Conservation (phyloP, 2,329 filamentous ascomycete genomes). For the Aspergillus arachidicola region DNA sequence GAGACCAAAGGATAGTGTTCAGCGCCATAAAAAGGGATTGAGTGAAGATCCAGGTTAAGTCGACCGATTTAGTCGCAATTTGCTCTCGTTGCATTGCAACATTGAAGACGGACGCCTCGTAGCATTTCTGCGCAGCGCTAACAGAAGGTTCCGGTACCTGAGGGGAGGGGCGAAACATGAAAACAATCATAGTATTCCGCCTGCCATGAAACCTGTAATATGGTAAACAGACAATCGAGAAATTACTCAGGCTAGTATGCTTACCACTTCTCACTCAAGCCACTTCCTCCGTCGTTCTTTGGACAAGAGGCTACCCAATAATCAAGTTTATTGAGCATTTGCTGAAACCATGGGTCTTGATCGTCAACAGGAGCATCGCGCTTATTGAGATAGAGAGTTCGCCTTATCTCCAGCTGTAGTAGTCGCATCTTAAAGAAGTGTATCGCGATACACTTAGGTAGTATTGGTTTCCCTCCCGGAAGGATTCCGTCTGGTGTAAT, state of each 20-base stretch:
- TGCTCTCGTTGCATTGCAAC: conserved; percentile 80
- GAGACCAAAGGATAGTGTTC: conserved; percentile 87
- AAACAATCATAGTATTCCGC: conserved; percentile 85
- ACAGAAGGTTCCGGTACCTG: conserved; percentile 85
- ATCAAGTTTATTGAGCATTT: conserved; percentile 77
- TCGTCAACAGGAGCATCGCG: conserved; percentile 75
- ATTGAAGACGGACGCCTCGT: conserved; percentile 78
- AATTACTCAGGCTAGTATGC: conserved; percentile 33
- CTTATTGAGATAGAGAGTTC: conserved; percentile 84
- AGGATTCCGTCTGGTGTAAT: conserved; percentile 78
- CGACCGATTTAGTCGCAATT: conserved; percentile 72
- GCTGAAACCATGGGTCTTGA: conserved; percentile 80
- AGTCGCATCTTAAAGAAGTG: conserved; percentile 93
- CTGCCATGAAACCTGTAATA: conserved; percentile 61
- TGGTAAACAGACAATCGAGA: neutral
- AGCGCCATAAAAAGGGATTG: conserved; percentile 87
- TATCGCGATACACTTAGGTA: conserved; percentile 85
- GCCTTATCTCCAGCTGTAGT: conserved; percentile 82
- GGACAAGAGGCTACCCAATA: conserved; percentile 79
- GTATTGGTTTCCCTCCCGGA: conserved; percentile 67
- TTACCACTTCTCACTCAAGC: conserved; percentile 80
- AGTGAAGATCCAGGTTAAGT: conserved; percentile 93
- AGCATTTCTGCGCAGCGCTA: conserved; percentile 78
- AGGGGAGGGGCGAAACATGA: conserved; percentile 86
- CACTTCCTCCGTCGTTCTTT: conserved; percentile 66